Base-by-base conservation (phyloP, 495 filamentous ascomycete species). In the Penicillium paxilli region DNA sequence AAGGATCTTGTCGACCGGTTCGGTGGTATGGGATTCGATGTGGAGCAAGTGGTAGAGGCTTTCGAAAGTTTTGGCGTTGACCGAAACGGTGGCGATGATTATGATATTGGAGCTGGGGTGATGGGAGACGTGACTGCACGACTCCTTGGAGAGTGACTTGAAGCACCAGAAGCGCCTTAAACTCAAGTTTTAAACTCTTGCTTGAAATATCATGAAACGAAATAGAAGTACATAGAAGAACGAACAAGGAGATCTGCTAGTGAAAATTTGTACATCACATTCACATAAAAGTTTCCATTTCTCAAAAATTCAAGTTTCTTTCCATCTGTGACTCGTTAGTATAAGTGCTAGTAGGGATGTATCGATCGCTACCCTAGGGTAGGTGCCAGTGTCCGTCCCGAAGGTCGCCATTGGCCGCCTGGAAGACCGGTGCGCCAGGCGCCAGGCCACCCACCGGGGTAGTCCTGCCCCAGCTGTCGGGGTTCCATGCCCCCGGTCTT, bases 1-100 rank as follows among this genome's bases (percentile, higher is more conserved):
- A 88, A 88, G 58, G 82, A 87, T 7, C 78, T 96, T 33, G 85
- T 98, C 57, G 88, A 96, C 60, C 83, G 87, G n/a, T 98, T 98
- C 63, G 83, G 88, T 16, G 81, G 78, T 59, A 98, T 98, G 94
- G 94, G 94, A 33, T 98, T 98, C 58, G 87, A 92, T 54, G 82
- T 96, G n/a, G 87, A 89, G 45, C 78, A 81, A 26, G 91, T 98
- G 2, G 94, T 98, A 5, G 81, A 84, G 19, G 90, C 92, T 4
- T 93, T 98, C 59, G 81, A 85, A 53, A 88, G 77, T 49, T 88
- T 92, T 14, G 89, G 91, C 2, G 91, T 96, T 54, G 87, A 92
- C 54, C 81, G 80, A 20, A 87, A 84, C 51, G 83, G 80, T 22
- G 89, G 89, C 0, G 80, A 89, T 58, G 88, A 92, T 65, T 91